Percentiles rank a stretch among this genome's conserved stretches.
Evolutionary conservation across 1,284 basidiomycete species (phyloP).

Genomic region (Phylloporus gajari): DNA sequence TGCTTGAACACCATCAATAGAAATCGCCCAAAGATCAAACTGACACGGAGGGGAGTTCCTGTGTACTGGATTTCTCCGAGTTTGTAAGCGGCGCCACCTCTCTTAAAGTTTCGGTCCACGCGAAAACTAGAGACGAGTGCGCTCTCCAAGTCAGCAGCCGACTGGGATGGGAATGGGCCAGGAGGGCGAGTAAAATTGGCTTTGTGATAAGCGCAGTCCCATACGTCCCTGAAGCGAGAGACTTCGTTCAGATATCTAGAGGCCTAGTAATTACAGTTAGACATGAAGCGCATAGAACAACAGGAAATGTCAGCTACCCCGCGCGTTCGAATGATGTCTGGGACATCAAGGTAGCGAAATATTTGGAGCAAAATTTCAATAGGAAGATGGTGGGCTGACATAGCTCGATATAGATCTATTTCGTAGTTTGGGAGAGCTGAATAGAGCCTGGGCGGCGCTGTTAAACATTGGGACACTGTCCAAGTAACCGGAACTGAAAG

Average conservation of each 20-base stretch:
- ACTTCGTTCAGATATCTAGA: constrained; percentile 22
- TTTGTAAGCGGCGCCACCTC: neutral
- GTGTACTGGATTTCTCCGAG: constrained; percentile 27
- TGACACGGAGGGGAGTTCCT: neutral
- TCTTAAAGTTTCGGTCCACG: constrained; percentile 12
- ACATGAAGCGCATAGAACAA: too few species aligned
- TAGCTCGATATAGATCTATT: too few species aligned
- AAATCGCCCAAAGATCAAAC: constrained; percentile 30
- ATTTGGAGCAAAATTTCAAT: neutral
- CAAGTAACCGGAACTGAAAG: too few species aligned
- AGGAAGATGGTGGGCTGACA: neutral
- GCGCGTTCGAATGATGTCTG: constrained; percentile 16
- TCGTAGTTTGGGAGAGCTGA: too few species aligned
- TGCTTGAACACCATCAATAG: constrained; percentile 25
- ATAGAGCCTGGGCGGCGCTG: too few species aligned
- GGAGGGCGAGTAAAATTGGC: constrained; percentile 31
- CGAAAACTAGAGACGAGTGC: constrained; percentile 21
- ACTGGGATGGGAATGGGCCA: constrained; percentile 30
- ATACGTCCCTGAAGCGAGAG: constrained; percentile 17
- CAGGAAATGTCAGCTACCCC: constrained; percentile 14
- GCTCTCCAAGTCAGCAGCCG: constrained; percentile 22
- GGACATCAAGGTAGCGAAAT: neutral
- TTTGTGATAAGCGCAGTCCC: constrained; percentile 26
- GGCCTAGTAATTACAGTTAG: constrained; percentile 20
- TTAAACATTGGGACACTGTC: too few species aligned